Base-by-base conservation (phyloP, 2,329 filamentous ascomycete genomes). In the Fusarium albidum region DNA sequence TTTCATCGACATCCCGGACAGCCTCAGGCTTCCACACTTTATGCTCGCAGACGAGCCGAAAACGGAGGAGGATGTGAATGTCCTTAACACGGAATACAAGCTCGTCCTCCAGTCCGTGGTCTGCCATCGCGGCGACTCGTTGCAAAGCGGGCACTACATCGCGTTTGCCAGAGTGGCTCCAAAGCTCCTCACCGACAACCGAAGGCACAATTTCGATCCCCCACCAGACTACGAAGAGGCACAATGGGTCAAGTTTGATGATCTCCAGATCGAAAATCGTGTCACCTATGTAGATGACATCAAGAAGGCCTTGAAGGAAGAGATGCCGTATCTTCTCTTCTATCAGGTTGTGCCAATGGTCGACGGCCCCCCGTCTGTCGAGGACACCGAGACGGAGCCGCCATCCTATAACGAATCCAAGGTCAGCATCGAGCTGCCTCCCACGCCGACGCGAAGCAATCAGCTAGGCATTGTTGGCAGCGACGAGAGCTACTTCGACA, bases 271-370 rank as follows among this genome's bases (percentile, higher is more conserved):
- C 1, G 78, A 83, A 29, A 81, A 87, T 49, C 85, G 94, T 21
- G 89, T 98, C 4, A 82, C 81, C 0, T 82, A 89, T 48, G 87
- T 97, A 41, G 85, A 96, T 66, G 89, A 97, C 58, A 84, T 88
- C 64, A 87, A 90, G 56, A 76, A 88, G 62, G 88, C 91, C 0
- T 76, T 98, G 42, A 88, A 85, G 62, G 83, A 89, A n/a, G 93
- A 97, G 71, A 96, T 92, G 71, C 94, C 95, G 0, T 98, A 98
- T 70, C 82, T 98, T 7, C 79, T 99, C 0, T 98, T 98, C 73
- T 99, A 97, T 68, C 94, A 97, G 71, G 91, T 98, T 33, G 84
- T 96, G 26, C 93, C 94, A 0, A 92, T 96, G 67, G 85, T 91
- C 26, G 90, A 93, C 49, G 82, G 89, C 8, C 77, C 79, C 2